Conservation (phyloP, 2,329 filamentous ascomycete species). For the Fusarium armeniacum region DNA sequence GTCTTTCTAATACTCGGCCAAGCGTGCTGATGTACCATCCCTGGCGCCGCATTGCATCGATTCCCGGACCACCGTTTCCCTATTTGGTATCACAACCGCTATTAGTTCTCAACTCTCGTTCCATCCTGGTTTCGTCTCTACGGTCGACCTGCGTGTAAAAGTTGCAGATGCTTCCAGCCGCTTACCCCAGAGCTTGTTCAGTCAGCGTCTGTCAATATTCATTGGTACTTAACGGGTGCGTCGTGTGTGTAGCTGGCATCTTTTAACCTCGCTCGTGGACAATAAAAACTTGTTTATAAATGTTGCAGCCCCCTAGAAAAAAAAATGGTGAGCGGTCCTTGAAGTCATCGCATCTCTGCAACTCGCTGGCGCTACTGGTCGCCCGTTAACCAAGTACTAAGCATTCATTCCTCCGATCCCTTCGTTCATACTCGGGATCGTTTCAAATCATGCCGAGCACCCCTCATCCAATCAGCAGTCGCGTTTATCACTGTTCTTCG, state of each 20-base stretch:
- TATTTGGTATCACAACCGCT: constrained; percentile 47
- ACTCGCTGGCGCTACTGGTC: background rate
- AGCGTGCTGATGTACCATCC: constrained; percentile 38
- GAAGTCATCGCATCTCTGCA: constrained; percentile 10
- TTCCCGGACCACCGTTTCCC: constrained; percentile 47
- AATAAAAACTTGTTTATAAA: constrained; percentile 57
- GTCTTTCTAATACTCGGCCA: constrained; percentile 38
- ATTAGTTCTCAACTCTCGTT: constrained; percentile 38
- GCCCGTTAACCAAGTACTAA: background rate
- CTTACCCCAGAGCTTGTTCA: constrained; percentile 39
- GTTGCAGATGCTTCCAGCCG: constrained; percentile 38
- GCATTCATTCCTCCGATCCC: constrained; percentile 24
- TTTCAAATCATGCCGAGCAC: constrained; percentile 22
- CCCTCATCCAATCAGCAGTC: background rate
- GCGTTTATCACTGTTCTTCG: background rate
- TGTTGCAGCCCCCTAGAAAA: background rate
- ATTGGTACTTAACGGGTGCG: background rate
- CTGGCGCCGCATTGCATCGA: constrained; percentile 44
- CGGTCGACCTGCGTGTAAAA: constrained; percentile 40
- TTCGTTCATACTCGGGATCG: constrained; percentile 17
- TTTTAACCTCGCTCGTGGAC: constrained; percentile 24
- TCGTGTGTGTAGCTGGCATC: background rate
- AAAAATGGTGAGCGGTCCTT: background rate
- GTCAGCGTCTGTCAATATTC: constrained; percentile 33
- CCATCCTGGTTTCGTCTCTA: constrained; percentile 44